Evolutionary conservation across 305 asterid species (phyloP).

Genomic region (Fraxinus ornus): DNA sequence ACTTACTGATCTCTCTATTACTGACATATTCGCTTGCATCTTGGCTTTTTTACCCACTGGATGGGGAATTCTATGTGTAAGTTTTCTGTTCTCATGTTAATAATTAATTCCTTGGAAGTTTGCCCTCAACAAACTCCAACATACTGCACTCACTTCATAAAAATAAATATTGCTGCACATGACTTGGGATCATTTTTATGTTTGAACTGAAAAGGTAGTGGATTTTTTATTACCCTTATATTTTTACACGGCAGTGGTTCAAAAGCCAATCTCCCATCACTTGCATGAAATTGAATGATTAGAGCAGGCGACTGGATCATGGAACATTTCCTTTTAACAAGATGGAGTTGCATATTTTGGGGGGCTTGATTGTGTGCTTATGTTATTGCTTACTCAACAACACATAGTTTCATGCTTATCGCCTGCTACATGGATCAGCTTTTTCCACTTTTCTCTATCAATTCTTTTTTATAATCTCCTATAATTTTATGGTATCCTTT

Average conservation of each 20-base stretch:
- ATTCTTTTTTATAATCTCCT: not conserved
- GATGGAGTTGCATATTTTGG: not conserved
- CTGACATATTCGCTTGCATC: conserved; percentile 82
- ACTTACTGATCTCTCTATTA: conserved; percentile 53
- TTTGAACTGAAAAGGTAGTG: not conserved
- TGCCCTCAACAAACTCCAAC: not conserved
- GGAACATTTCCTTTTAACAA: not conserved
- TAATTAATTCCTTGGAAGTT: not conserved
- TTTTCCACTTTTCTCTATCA: not conserved
- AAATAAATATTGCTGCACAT: not conserved
- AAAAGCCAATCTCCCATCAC: not conserved
- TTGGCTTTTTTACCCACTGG: conserved; percentile 98
- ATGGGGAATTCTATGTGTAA: conserved; percentile 93
- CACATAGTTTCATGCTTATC: not conserved
- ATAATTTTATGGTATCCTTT: not conserved
- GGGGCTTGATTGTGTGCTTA: not conserved
- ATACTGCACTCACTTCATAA: not conserved
- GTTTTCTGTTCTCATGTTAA: conserved; percentile 19
- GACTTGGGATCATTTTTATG: not conserved
- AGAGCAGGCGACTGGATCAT: not conserved
- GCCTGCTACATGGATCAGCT: not conserved
- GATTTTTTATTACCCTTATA: not conserved
- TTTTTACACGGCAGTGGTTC: not conserved
- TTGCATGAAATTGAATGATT: not conserved
- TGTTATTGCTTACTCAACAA: not conserved